These are phyloP conservation scores for Cryoendolithus antarcticus DNA, from an alignment of 2,329 filamentous ascomycete genomes.

Conservation along the genomic window DNA sequence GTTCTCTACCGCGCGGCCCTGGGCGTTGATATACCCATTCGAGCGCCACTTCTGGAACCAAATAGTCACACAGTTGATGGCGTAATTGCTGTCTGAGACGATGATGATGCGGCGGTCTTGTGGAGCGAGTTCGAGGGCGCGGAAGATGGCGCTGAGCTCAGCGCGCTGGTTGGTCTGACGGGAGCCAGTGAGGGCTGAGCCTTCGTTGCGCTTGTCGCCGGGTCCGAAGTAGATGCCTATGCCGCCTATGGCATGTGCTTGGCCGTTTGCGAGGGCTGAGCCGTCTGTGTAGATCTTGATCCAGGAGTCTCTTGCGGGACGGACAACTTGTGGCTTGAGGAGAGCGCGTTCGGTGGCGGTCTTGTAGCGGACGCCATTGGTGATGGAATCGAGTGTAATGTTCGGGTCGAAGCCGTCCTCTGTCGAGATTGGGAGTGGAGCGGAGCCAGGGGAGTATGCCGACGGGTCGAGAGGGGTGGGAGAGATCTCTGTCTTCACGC, in stretches of 20 bases:
- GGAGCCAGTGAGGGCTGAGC: conserved; percentile 62
- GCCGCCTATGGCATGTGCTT: conserved; percentile 42
- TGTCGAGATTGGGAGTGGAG: conserved; percentile 41
- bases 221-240: conserved; percentile 55
- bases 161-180: conserved; percentile 90
- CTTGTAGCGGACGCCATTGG: conserved; percentile 44
- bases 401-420: conserved; percentile 52
- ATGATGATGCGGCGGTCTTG: conserved; percentile 59
- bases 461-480: conserved; percentile 12
- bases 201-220: conserved; percentile 45
- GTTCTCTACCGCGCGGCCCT: conserved; percentile 67
- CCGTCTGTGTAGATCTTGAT: conserved; percentile 54
- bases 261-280: conserved; percentile 48
- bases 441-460: conserved; percentile 40
- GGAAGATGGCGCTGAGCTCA: conserved; percentile 75
- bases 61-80: conserved; percentile 74
- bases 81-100: conserved; percentile 78
- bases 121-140: conserved; percentile 66
- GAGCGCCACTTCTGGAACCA: conserved; percentile 71
- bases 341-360: conserved; percentile 34
- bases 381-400: conserved; percentile 41
- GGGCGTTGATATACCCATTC: conserved; percentile 65
- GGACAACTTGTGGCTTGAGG: conserved; percentile 34
- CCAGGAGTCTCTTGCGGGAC: conserved; percentile 30
- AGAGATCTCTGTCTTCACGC: conserved; percentile 14